These are phyloP conservation scores for Quercus phellos DNA, from an alignment of 331 rosid genomes.

Conservation along the genomic window DNA sequence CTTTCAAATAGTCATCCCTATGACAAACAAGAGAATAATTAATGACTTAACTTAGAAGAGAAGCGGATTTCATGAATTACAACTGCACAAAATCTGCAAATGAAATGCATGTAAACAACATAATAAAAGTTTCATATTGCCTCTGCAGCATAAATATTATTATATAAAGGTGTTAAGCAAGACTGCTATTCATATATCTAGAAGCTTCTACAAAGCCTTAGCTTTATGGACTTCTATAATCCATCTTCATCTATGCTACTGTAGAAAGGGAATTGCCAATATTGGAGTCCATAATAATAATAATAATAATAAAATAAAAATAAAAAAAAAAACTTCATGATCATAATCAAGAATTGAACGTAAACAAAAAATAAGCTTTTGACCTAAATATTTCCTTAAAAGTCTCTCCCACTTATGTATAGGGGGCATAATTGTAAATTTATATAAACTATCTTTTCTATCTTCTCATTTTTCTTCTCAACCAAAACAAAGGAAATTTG, in stretches of 20 bases:
- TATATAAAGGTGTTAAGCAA: background rate
- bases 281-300: background rate
- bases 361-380: background rate
- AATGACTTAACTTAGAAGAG: background rate
- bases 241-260: background rate
- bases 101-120: background rate
- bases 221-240: too few relatives aligned
- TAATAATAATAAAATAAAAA: background rate
- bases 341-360: background rate
- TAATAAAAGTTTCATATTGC: background rate
- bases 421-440: background rate
- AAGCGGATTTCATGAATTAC: background rate
- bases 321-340: background rate
- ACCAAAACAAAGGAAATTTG: too few relatives aligned
- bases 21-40: conserved; percentile 16
- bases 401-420: background rate
- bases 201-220: background rate
- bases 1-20: conserved; percentile 58
- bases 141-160: background rate
- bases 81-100: background rate
- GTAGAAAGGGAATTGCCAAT: background rate
- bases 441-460: too few relatives aligned
- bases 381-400: background rate
- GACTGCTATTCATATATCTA: background rate
- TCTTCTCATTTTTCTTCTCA: too few relatives aligned